phyloP scores from a whole-genome alignment of 208 protist genomes.

The Naegleria gruberi region DNA sequence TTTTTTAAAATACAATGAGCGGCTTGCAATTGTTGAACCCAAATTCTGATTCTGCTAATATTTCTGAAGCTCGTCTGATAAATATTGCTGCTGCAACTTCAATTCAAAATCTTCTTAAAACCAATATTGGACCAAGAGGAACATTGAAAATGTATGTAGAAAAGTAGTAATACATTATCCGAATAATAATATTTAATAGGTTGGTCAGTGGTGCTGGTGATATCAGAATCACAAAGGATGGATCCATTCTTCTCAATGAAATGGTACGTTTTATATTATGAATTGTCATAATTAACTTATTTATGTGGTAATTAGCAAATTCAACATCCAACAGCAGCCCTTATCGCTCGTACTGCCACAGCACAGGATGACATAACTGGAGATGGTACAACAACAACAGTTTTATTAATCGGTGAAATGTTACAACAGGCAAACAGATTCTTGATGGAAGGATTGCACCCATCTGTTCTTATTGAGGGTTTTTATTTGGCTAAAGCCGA shows the following conservation, averaged over 20 bases:
- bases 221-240: slow-evolving; percentile 99
- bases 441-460: slow-evolving; percentile 97
- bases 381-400: slow-evolving; percentile 97
- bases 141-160: slow-evolving; percentile 92
- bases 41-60: slow-evolving; percentile 43
- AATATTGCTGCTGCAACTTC: slow-evolving; percentile 97
- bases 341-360: slow-evolving; percentile 98
- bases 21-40: slow-evolving; percentile 42
- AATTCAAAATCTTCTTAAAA: slow-evolving; percentile 94
- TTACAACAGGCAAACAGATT: slow-evolving; percentile 95
- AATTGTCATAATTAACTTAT: background rate
- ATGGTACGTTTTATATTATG: slow-evolving; percentile 65
- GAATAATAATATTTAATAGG: slow-evolving; percentile 32
- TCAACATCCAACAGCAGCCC: slow-evolving; percentile 96
- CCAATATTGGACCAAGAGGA: slow-evolving; percentile 97
- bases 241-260: slow-evolving; percentile 96
- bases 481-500: slow-evolving; percentile 88
- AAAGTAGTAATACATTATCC: background rate
- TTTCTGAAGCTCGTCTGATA: slow-evolving; percentile 77
- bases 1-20: background rate
- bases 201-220: slow-evolving; percentile 96
- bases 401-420: slow-evolving; percentile 98
- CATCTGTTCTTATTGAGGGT: slow-evolving; percentile 93
- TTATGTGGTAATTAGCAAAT: slow-evolving; percentile 75
- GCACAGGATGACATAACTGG: slow-evolving; percentile 99